Evolutionary conservation across 2,329 filamentous ascomycete species (phyloP).

Genomic region (Phoma herbarum): DNA sequence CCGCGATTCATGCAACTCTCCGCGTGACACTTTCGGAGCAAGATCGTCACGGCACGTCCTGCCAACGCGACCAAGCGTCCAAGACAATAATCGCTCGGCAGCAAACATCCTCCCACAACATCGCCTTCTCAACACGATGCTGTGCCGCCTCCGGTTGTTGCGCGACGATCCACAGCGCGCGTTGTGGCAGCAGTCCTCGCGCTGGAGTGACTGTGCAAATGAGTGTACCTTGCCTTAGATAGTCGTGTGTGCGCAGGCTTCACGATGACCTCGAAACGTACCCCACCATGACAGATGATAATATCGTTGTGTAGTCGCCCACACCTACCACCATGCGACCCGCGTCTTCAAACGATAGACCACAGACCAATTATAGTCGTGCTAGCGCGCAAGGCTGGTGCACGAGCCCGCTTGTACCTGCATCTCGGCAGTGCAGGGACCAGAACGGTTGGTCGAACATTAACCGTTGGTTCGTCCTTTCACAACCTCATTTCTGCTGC

Average conservation of each 20-base stretch:
- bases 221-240: not conserved
- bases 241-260: not conserved
- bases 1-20: slow-evolving; percentile 1
- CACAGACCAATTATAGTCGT: slow-evolving; percentile 29
- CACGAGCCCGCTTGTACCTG: slow-evolving; percentile 35
- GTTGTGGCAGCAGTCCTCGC: not conserved
- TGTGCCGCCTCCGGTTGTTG: slow-evolving; percentile 10
- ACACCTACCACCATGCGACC: slow-evolving; percentile 23
- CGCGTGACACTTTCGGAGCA: not conserved
- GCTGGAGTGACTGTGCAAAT: not conserved
- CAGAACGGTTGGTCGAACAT: slow-evolving; percentile 19
- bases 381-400: slow-evolving; percentile 24
- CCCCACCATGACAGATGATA: slow-evolving; percentile 11
- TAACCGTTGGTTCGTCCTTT: slow-evolving; percentile 27
- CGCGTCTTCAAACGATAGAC: slow-evolving; percentile 27
- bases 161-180: not conserved
- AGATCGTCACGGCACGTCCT: slow-evolving; percentile 15
- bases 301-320: slow-evolving; percentile 24
- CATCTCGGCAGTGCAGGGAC: slow-evolving; percentile 27
- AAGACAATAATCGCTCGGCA: slow-evolving; percentile 18
- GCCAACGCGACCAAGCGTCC: slow-evolving; percentile 17
- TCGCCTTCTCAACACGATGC: slow-evolving; percentile 2
- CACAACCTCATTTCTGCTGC: slow-evolving; percentile 15
- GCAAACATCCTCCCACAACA: slow-evolving; percentile 6
- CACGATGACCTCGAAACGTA: not conserved